phyloP scores from a whole-genome alignment of 1,139 yeast species.

The Nakaseomyces uthaithaninus region DNA sequence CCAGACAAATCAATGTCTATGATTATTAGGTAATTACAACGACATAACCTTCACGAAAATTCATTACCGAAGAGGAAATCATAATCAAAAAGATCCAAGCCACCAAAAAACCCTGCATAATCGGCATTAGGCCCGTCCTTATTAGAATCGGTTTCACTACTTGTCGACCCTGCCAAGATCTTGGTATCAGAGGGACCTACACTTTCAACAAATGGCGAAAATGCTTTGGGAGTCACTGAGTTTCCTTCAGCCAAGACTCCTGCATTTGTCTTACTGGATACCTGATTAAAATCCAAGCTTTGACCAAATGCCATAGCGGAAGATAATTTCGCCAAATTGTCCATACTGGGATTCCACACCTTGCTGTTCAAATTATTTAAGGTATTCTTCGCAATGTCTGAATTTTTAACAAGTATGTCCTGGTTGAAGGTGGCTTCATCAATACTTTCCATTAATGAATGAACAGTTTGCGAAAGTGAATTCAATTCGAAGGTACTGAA shows the following conservation, averaged over 20 bases:
- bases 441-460: neutral
- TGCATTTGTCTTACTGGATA: neutral
- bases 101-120: slow-evolving; percentile 22
- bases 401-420: neutral
- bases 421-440: slow-evolving; percentile 1
- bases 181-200: neutral
- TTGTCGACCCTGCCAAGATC: neutral
- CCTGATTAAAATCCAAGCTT: slow-evolving; percentile 13
- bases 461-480: slow-evolving; percentile 1
- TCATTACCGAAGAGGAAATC: slow-evolving; percentile 27
- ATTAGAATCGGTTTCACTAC: slow-evolving; percentile 9
- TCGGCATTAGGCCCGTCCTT: slow-evolving; percentile 7
- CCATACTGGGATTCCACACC: slow-evolving; percentile 9
- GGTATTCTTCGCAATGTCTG: neutral
- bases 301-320: slow-evolving; percentile 18
- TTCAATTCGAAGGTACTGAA: slow-evolving; percentile 10
- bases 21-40: neutral
- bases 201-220: neutral
- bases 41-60: neutral
- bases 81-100: slow-evolving; percentile 26
- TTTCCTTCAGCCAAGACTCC: neutral
- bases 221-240: neutral
- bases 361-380: neutral
- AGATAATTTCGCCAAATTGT: slow-evolving; percentile 17
- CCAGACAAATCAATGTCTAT: too few species aligned